phyloP scores from a whole-genome alignment of 768 basidiomycete genomes.

The Collybiopsis luxurians region DNA sequence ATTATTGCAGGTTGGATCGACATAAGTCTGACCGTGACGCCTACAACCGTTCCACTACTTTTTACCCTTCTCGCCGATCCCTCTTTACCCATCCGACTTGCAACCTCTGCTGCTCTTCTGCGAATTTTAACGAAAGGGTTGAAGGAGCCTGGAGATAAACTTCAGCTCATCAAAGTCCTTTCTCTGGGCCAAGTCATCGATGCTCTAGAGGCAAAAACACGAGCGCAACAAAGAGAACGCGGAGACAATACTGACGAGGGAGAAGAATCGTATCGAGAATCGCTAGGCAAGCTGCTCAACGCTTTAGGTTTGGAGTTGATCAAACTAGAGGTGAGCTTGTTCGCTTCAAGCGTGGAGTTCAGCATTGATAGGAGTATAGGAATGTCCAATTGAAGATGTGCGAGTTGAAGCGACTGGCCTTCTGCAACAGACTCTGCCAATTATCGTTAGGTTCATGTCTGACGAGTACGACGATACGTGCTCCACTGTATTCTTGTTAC shows the following conservation, averaged over 20 bases:
- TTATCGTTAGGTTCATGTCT: slow-evolving; percentile 84
- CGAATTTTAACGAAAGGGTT: slow-evolving; percentile 91
- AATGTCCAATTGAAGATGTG: slow-evolving; percentile 55
- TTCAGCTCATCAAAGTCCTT: slow-evolving; percentile 87
- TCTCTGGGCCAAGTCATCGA: slow-evolving; percentile 81
- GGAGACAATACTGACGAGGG: slow-evolving; percentile 80
- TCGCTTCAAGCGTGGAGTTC: not conserved
- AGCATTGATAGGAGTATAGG: slow-evolving; percentile 34
- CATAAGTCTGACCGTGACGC: slow-evolving; percentile 93
- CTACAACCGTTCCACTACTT: slow-evolving; percentile 79
- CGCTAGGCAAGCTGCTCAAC: slow-evolving; percentile 81
- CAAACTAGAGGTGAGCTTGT: slow-evolving; percentile 56
- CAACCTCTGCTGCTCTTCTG: slow-evolving; percentile 75
- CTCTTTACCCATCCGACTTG: slow-evolving; percentile 76
- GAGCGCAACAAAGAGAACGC: slow-evolving; percentile 60
- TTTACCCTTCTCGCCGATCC: slow-evolving; percentile 80
- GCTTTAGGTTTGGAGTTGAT: slow-evolving; percentile 77
- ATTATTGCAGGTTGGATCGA: slow-evolving; percentile 86
- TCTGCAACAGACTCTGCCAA: slow-evolving; percentile 68
- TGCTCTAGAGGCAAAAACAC: slow-evolving; percentile 75
- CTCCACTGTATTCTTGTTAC: slow-evolving; percentile 77
- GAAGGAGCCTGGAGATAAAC: slow-evolving; percentile 86
- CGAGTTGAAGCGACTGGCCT: slow-evolving; percentile 62
- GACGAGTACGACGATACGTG: slow-evolving; percentile 91
- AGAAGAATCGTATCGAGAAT: slow-evolving; percentile 86